phyloP scores from a whole-genome alignment of 768 basidiomycete species.

The Leucocoprinus sp. region DNA sequence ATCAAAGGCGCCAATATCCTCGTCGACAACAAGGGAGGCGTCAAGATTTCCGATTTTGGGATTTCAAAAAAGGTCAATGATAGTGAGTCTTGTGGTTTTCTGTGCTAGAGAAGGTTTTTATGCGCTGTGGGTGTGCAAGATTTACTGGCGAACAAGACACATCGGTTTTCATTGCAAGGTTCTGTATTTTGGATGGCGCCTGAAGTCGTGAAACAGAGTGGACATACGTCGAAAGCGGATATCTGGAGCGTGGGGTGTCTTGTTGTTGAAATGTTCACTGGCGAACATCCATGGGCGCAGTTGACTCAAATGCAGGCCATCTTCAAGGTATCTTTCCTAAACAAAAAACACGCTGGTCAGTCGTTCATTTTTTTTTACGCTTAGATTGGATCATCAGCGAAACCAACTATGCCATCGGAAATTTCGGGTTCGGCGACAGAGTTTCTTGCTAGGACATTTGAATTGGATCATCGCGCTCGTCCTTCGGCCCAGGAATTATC shows the following conservation, averaged over 20 bases:
- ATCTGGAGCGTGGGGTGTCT: constrained; percentile 96
- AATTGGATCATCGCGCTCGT: constrained; percentile 71
- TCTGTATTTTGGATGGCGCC: constrained; percentile 99
- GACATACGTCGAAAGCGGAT: constrained; percentile 87
- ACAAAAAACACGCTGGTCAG: not conserved
- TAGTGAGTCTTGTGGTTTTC: constrained; percentile 47
- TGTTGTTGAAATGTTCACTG: constrained; percentile 95
- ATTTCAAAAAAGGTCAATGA: constrained; percentile 97
- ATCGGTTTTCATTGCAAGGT: constrained; percentile 91
- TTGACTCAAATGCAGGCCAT: constrained; percentile 99
- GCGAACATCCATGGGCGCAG: constrained; percentile 92
- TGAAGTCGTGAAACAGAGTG: constrained; percentile 94
- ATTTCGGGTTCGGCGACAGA: constrained; percentile 84
- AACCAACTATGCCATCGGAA: constrained; percentile 84
- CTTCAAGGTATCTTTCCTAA: constrained; percentile 59
- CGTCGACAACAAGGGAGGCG: constrained; percentile 94
- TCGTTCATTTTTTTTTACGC: not conserved
- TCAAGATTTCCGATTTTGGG: constrained; percentile 96
- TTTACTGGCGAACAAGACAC: constrained; percentile 51
- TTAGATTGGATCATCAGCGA: constrained; percentile 87
- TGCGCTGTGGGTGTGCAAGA: constrained; percentile 19
- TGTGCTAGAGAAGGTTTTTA: not conserved
- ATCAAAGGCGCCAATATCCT: constrained; percentile 99
- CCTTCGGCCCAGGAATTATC: constrained; percentile 74
- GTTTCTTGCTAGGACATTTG: constrained; percentile 82